Conservation (phyloP, 2,329 filamentous ascomycete species). For the Fusarium drepaniforme region DNA sequence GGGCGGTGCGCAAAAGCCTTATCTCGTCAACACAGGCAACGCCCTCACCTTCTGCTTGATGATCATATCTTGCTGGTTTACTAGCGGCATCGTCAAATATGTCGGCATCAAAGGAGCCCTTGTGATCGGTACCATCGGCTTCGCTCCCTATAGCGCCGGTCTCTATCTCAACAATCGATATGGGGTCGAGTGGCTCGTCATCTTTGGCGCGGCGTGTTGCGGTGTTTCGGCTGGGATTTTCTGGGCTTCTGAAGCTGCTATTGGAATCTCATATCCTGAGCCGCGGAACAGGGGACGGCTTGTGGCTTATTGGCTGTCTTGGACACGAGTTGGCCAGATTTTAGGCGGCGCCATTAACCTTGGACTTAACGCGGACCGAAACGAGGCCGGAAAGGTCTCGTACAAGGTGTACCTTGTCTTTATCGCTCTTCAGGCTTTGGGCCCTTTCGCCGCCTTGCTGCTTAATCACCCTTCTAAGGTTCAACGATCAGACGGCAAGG, state of each 20-base stretch:
- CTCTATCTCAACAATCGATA: slow-evolving; percentile 60
- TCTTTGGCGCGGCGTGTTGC: slow-evolving; percentile 56
- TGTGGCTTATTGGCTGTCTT: slow-evolving; percentile 73
- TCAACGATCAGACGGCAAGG: slow-evolving; percentile 70
- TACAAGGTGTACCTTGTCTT: slow-evolving; percentile 76
- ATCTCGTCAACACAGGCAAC: slow-evolving; percentile 72
- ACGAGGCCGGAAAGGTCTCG: slow-evolving; percentile 70
- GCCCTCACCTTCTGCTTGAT: slow-evolving; percentile 62
- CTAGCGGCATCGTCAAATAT: slow-evolving; percentile 39
- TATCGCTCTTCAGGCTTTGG: slow-evolving; percentile 73
- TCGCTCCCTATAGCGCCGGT: slow-evolving; percentile 56
- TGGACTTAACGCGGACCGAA: slow-evolving; percentile 68
- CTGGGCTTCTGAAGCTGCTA: slow-evolving; percentile 51
- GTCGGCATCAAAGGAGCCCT: slow-evolving; percentile 51
- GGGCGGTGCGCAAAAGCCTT: slow-evolving; percentile 68
- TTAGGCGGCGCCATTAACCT: slow-evolving; percentile 76
- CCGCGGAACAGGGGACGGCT: slow-evolving; percentile 70
- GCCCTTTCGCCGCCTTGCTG: slow-evolving; percentile 70
- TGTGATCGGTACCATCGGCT: slow-evolving; percentile 58
- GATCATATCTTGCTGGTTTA: slow-evolving; percentile 65
- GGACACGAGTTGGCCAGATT: slow-evolving; percentile 63
- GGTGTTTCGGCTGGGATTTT: slow-evolving; percentile 53
- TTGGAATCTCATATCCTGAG: slow-evolving; percentile 72
- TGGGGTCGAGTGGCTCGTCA: slow-evolving; percentile 57
- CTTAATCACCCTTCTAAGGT: slow-evolving; percentile 70